phyloP scores from a whole-genome alignment of 192 early-diverging fungal genomes.

The Mortierella hygrophila region DNA sequence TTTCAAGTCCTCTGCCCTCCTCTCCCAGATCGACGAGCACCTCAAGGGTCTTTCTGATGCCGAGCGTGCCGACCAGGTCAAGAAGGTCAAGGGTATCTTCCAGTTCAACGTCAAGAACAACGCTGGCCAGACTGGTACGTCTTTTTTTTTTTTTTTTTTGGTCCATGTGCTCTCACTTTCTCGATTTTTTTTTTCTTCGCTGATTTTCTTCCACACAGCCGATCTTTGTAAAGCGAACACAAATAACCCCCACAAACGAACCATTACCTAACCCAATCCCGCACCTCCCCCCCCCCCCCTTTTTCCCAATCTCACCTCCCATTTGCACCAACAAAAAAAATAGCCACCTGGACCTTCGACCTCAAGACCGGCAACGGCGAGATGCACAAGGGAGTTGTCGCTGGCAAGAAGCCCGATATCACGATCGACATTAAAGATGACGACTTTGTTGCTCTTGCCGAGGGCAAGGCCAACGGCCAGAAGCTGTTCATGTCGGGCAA shows the following conservation, averaged over 20 bases:
- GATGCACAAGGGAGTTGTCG: constrained; percentile 58
- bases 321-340: neutral
- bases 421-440: constrained; percentile 79
- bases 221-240: constrained; percentile 3
- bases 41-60: constrained; percentile 70
- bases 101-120: constrained; percentile 88
- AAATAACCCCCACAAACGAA: neutral
- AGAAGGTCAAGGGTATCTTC: constrained; percentile 89
- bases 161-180: neutral
- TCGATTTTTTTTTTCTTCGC: neutral
- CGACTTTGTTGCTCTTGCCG: constrained; percentile 86
- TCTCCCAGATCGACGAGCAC: constrained; percentile 75
- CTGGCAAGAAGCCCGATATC: constrained; percentile 76
- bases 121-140: constrained; percentile 63
- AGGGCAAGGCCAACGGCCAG: constrained; percentile 90
- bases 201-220: neutral
- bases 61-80: constrained; percentile 70
- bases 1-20: constrained; percentile 81
- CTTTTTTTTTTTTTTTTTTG: neutral
- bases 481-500: constrained; percentile 93
- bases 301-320: neutral
- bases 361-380: constrained; percentile 73
- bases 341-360: constrained; percentile 87
- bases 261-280: neutral
- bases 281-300: no score